Base-by-base conservation (phyloP, 768 basidiomycete genomes). In the Ramaria sp. region DNA sequence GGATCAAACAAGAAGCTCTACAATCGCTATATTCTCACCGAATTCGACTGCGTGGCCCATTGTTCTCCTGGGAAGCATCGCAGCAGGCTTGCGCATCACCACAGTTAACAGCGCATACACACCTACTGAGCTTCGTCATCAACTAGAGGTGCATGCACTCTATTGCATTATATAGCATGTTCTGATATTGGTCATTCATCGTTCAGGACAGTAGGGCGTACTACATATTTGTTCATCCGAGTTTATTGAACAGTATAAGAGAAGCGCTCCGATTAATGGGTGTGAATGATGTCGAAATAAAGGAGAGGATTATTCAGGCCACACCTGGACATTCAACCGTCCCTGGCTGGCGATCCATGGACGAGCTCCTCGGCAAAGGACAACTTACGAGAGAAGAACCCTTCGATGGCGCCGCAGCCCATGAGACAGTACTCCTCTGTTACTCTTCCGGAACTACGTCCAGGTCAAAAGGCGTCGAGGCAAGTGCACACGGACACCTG, bases 51-150 rank as follows among this genome's bases (percentile, higher is more conserved):
- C 72, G 42, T 84, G 74, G 71, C 78, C 81, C 1, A 65, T 81
- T 56, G 65, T 76, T 50, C 58, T 82, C 9, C 69, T 72, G 22
- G 70, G 67, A 49, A 67, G 69, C 65, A 71, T 84, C 43, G 84
- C 89, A 0, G 85, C 83, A 0, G 87, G 86, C 3, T 65, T 88
- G 13, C 70, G 79, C 45, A 78, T 79, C 52, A 87, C 89, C 0
- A 79, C 88, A 12, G 86, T 86, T 17, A 93, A 91, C 65, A 81
- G 78, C 58, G 74, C 75, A 0, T 92, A 88, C 63, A 85, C 81
- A 5, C 66, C 81, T 4, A 65, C 70, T 6, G 91, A 94, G 64
- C 76, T 93, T 0, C 74, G 73, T 0, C 81, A 81, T 67, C 91
- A 94, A 65, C 84, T 86, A 58, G 69, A 46, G 42, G 54, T 47